Conservation (phyloP, 352 stramenopile species). For the Pythium phragmiticola region DNA sequence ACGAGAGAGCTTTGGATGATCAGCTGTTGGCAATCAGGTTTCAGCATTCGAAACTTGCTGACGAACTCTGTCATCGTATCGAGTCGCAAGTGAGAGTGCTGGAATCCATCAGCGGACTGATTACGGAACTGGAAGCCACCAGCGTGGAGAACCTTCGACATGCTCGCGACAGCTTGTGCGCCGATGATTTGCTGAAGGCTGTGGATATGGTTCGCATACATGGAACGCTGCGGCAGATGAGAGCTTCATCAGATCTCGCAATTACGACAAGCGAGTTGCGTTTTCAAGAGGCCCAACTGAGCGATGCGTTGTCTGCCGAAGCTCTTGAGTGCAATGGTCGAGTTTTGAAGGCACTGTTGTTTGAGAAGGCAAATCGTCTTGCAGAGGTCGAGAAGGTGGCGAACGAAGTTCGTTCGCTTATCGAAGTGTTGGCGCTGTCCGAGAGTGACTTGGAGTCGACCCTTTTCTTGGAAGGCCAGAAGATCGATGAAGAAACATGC, state of each 20-base stretch:
- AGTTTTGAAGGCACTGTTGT: conserved; percentile 46
- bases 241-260: not conserved
- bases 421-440: conserved; percentile 44
- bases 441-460: conserved; percentile 38
- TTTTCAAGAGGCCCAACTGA: conserved; percentile 6
- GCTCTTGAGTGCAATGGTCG: conserved; percentile 38
- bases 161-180: conserved; percentile 29
- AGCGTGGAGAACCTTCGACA: conserved; percentile 44
- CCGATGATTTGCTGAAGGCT: conserved; percentile 23
- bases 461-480: not conserved
- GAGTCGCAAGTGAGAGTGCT: conserved; percentile 34
- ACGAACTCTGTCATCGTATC: conserved; percentile 46
- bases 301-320: conserved; percentile 25
- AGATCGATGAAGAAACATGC: not conserved
- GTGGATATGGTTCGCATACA: conserved; percentile 19
- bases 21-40: conserved; percentile 51
- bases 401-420: conserved; percentile 40
- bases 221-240: conserved; percentile 27
- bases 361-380: conserved; percentile 63
- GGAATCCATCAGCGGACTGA: conserved; percentile 38
- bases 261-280: conserved; percentile 7
- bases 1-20: conserved; percentile 47
- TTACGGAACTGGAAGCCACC: conserved; percentile 38
- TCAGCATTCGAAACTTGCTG: conserved; percentile 31
- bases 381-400: conserved; percentile 49